Percentiles rank a stretch among this genome's conserved stretches.
Evolutionary conservation across 2,329 filamentous ascomycete genomes (phyloP).

Genomic region (Lasiodiplodia theobromae): DNA sequence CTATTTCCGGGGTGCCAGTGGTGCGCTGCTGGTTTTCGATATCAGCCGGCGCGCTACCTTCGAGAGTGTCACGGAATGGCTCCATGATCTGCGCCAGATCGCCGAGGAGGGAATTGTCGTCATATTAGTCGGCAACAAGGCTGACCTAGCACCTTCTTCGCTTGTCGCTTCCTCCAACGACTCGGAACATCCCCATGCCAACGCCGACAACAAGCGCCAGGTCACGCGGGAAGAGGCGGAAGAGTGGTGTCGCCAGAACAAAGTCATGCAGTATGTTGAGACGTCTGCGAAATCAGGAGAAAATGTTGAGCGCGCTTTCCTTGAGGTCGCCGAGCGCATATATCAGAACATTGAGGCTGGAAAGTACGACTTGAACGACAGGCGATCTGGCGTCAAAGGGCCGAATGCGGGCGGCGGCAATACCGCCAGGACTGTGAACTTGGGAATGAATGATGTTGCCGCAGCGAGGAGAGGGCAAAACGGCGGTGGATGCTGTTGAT

Average conservation of each 20-base stretch:
- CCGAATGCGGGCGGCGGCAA: constrained; percentile 60
- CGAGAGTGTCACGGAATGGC: constrained; percentile 87
- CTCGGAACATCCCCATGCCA: constrained; percentile 32
- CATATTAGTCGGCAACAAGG: constrained; percentile 94
- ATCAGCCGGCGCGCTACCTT: constrained; percentile 88
- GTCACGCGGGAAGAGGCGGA: constrained; percentile 85
- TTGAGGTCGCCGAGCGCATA: constrained; percentile 93
- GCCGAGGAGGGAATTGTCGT: constrained; percentile 96
- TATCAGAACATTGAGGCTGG: constrained; percentile 96
- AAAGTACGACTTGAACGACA: constrained; percentile 91
- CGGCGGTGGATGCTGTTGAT: constrained; percentile 34
- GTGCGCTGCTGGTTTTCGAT: constrained; percentile 90
- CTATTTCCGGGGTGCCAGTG: constrained; percentile 85
- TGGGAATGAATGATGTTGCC: constrained; percentile 52
- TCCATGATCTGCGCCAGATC: constrained; percentile 91
- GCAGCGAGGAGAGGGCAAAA: constrained; percentile 37
- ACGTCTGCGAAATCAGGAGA: constrained; percentile 96
- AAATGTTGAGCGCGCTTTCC: constrained; percentile 90
- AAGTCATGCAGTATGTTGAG: constrained; percentile 92
- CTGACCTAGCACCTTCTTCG: constrained; percentile 70
- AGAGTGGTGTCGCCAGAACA: constrained; percentile 86
- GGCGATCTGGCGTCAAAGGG: constrained; percentile 87
- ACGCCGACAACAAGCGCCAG: constrained; percentile 71
- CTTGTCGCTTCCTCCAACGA: constrained; percentile 40
- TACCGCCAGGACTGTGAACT: constrained; percentile 50